Conservation (phyloP, 1,284 basidiomycete species). For the Irpex sp. region DNA sequence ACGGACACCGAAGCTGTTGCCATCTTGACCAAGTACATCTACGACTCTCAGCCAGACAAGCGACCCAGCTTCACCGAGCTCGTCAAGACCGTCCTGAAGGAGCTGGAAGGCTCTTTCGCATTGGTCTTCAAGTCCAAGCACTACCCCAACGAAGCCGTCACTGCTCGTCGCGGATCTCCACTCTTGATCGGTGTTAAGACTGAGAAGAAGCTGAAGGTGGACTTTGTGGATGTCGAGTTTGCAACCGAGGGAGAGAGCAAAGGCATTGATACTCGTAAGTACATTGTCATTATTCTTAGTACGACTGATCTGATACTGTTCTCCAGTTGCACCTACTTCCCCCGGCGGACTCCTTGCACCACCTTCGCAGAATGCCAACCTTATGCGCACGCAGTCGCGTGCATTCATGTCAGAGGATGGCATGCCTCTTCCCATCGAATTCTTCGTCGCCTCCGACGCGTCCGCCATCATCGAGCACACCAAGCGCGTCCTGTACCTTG, state of each 20-base stretch:
- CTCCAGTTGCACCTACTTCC: constrained; percentile 39
- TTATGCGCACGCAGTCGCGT: constrained; percentile 93
- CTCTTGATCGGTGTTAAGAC: constrained; percentile 99
- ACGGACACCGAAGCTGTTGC: constrained; percentile 99
- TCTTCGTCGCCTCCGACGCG: constrained; percentile 98
- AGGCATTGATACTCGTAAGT: constrained; percentile 56
- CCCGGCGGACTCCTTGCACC: constrained; percentile 71
- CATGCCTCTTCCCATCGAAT: constrained; percentile 98
- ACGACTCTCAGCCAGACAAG: constrained; percentile 90
- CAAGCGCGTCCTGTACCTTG: constrained; percentile 97
- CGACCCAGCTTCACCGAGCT: constrained; percentile 88
- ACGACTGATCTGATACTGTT: background rate
- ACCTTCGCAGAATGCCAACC: constrained; percentile 70
- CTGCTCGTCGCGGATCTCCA: constrained; percentile 95
- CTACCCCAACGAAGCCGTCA: constrained; percentile 96
- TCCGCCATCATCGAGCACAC: constrained; percentile 98
- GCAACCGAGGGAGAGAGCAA: constrained; percentile 65
- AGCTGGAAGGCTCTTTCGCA: constrained; percentile 99
- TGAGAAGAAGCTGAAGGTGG: constrained; percentile 99
- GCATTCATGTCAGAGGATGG: constrained; percentile 99
- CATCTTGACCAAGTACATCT: constrained; percentile 95
- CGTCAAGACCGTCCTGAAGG: constrained; percentile 95
- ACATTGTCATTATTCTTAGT: background rate
- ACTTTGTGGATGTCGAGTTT: constrained; percentile 99
- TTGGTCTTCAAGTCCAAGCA: constrained; percentile 99